A percentile compares a stretch with the other conserved stretches of the same genome.
These are phyloP conservation scores for Rheum nobile DNA, from an alignment of 148 eudicot species.

Conservation along the genomic window DNA sequence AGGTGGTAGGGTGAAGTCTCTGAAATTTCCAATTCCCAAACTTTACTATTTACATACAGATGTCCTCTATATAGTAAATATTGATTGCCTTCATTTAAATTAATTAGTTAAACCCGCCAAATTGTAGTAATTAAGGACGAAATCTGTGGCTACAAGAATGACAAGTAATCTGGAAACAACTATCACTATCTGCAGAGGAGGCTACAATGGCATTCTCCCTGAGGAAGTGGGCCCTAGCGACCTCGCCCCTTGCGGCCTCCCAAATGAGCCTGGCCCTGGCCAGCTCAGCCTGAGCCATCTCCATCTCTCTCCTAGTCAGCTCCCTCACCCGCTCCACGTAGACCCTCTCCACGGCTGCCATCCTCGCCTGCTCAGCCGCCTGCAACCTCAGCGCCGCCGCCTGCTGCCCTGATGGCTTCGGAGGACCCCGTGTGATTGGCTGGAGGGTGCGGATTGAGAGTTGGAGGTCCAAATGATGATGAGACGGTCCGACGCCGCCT, in stretches of 20 bases:
- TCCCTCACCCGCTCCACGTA: neutral
- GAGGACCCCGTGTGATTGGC: neutral
- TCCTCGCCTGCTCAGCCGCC: neutral
- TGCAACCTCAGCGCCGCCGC: neutral
- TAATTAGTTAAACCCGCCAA: neutral
- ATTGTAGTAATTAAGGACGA: neutral
- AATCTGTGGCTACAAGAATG: neutral
- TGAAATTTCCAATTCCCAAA: neutral
- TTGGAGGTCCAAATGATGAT: neutral
- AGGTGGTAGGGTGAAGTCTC: neutral
- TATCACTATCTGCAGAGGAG: too few relatives aligned
- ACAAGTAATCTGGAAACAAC: neutral
- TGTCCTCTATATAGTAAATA: too few relatives aligned
- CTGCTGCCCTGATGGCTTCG: neutral
- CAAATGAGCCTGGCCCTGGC: neutral
- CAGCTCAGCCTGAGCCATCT: neutral
- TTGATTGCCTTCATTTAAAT: too few relatives aligned
- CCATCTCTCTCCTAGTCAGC: neutral
- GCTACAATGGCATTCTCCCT: neutral
- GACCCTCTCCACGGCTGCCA: neutral
- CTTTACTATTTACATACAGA: neutral
- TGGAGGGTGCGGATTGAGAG: neutral
- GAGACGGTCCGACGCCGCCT: neutral
- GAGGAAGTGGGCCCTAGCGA: neutral
- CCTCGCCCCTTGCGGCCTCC: neutral